Evolutionary conservation across 192 early-diverging fungal species (phyloP), one percentile per base, ranked within the genome.

Genomic region (Umbelopsis ramanniana): DNA sequence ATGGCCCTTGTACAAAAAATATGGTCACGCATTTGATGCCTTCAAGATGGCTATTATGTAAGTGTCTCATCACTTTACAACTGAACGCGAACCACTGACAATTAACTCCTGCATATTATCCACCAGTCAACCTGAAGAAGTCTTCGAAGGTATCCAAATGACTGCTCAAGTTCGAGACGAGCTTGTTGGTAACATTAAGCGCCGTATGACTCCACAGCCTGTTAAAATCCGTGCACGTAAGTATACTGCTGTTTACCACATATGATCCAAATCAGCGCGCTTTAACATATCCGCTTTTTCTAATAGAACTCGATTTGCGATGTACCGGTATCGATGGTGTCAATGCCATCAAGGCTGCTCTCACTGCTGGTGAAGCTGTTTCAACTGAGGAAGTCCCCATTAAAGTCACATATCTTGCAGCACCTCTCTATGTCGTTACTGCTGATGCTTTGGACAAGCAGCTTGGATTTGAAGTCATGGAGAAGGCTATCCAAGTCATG

Each of bases 271-370:
- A 21, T 71, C 12, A 19, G 4, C 48, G 5, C 48, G 7, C 6
- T 17, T n/a, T 19, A 50, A 1, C 48, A 0, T 50, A 50, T 3
- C n/a, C 48, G 3, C n/a, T 6, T 6, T 3, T 47, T 38, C 46
- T 10, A 19, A 33, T 72, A 89, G 95, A 99, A 84, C 86, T 99
- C 68, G 96, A 97, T 78, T 88, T 97, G 37, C 93, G 90, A 68
- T 98, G 96, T 86, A 94, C 92, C 75, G 93, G 91, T 68, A 94
- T 94, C 75, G 92, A 97, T 81, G 97, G 97, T 72, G 93, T 99
- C 47, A 94, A 97, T 80, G 97, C 96, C 50, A 95, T 99, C 77
- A 95, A 96, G 75, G 84, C 83, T 47, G 96, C 96, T 11, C 84
- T 99, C 67, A 85, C 77, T 73, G 94, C 95, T 40, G 96, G 95